A percentile compares a stretch with the other conserved stretches of the same genome.
Conservation (phyloP, 2,329 filamentous ascomycete genomes). For the Fusarium pilosicola region DNA sequence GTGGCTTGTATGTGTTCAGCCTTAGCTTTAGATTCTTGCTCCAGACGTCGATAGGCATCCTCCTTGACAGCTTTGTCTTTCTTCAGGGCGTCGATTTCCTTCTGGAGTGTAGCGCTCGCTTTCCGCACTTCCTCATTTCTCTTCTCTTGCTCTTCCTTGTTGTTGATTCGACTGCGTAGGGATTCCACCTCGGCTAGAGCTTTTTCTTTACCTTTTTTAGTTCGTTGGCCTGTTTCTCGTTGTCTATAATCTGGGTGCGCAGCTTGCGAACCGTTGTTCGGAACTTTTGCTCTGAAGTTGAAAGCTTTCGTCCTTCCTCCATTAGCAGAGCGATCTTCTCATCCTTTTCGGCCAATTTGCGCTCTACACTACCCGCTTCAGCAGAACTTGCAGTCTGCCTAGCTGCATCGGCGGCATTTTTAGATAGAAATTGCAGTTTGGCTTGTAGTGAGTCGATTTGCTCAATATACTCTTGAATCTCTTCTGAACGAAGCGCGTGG, state of each 20-base stretch:
- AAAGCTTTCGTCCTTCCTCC: constrained; percentile 90
- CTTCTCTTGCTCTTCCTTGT: constrained; percentile 66
- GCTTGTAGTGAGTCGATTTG: constrained; percentile 91
- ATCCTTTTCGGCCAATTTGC: constrained; percentile 88
- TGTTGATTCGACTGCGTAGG: constrained; percentile 59
- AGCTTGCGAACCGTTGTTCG: constrained; percentile 85
- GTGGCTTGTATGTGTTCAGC: constrained; percentile 71
- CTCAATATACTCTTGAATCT: constrained; percentile 85
- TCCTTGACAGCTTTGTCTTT: constrained; percentile 70
- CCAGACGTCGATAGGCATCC: constrained; percentile 73
- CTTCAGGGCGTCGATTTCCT: constrained; percentile 50
- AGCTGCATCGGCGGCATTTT: constrained; percentile 80
- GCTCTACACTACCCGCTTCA: constrained; percentile 73
- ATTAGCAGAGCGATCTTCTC: constrained; percentile 89
- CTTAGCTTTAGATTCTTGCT: constrained; percentile 74
- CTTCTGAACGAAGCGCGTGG: constrained; percentile 71
- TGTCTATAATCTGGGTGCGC: constrained; percentile 70
- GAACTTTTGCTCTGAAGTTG: constrained; percentile 86
- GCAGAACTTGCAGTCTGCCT: constrained; percentile 73
- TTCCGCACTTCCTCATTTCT: constrained; percentile 59
- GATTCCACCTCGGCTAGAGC: constrained; percentile 60
- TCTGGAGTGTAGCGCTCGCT: constrained; percentile 61
- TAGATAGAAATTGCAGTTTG: constrained; percentile 88
- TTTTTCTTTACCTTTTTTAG: constrained; percentile 69
- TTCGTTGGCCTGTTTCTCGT: constrained; percentile 72